Conservation (phyloP, 2,329 filamentous ascomycete species). For the Zymoseptoria ardabiliae region DNA sequence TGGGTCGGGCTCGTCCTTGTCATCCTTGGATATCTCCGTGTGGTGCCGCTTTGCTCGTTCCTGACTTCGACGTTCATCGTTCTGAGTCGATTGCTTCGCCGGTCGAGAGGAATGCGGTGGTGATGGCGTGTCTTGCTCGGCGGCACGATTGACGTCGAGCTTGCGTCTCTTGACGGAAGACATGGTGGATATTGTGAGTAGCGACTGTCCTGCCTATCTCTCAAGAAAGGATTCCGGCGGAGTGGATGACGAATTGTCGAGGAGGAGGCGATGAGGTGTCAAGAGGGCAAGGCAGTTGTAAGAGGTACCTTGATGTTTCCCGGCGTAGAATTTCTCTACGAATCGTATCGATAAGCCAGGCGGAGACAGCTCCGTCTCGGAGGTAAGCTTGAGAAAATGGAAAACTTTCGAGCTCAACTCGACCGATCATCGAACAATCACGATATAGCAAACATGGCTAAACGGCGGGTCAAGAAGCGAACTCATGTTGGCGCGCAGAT, state of each 20-base stretch:
- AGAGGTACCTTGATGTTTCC: not conserved
- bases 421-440: not conserved
- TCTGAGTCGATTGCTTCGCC: constrained; percentile 1
- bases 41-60: constrained; percentile 13
- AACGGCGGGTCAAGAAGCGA: constrained; percentile 76
- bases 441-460: constrained; percentile 56
- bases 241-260: not conserved
- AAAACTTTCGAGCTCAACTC: not conserved
- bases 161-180: constrained; percentile 38
- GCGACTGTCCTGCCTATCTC: not conserved
- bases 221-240: not conserved
- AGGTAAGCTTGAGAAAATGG: not conserved
- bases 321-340: not conserved
- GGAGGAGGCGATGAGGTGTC: not conserved
- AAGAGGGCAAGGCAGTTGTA: not conserved
- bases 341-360: not conserved
- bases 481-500: constrained; percentile 68
- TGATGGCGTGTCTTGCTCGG: not conserved
- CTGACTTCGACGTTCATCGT: not conserved
- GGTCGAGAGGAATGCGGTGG: constrained; percentile 1
- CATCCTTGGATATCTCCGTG: constrained; percentile 3
- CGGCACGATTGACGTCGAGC: constrained; percentile 20
- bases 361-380: not conserved
- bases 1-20: constrained; percentile 11
- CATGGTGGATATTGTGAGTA: constrained; percentile 24